These are phyloP conservation scores for Microbotryum intermedium DNA, from an alignment of 1,284 basidiomycete genomes.

Conservation along the genomic window DNA sequence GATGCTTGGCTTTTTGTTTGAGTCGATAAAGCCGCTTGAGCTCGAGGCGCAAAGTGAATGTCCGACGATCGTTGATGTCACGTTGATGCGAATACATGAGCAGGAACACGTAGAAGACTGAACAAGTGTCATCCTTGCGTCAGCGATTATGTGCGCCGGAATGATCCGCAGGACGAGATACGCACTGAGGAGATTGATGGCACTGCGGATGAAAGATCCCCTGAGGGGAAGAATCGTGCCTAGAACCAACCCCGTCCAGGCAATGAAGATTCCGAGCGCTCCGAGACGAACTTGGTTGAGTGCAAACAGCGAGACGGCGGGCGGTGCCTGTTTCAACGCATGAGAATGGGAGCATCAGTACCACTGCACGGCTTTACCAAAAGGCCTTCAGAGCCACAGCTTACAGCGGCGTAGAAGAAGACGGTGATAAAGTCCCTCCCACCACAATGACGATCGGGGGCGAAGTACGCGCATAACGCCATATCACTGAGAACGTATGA, in stretches of 20 bases:
- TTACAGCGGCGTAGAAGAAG: slow-evolving; percentile 40
- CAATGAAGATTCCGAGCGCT: slow-evolving; percentile 51
- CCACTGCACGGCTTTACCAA: slow-evolving; percentile 47
- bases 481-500: slow-evolving; percentile 37
- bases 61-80: slow-evolving; percentile 51
- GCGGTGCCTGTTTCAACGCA: slow-evolving; percentile 50
- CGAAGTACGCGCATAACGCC: slow-evolving; percentile 44
- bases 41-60: slow-evolving; percentile 56
- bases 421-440: slow-evolving; percentile 14
- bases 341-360: slow-evolving; percentile 11
- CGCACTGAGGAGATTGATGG: neutral
- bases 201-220: slow-evolving; percentile 13
- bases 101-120: slow-evolving; percentile 49
- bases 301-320: slow-evolving; percentile 67
- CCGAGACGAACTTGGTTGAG: slow-evolving; percentile 59
- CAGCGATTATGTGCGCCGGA: neutral
- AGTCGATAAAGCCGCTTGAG: slow-evolving; percentile 48
- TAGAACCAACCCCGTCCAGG: slow-evolving; percentile 29
- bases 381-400: slow-evolving; percentile 31
- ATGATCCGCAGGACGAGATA: too few species aligned
- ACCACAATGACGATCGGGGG: too few species aligned
- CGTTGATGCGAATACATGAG: slow-evolving; percentile 39
- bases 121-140: too few species aligned
- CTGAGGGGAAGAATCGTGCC: slow-evolving; percentile 10
- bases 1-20: neutral